phyloP scores from a whole-genome alignment of 2,329 filamentous ascomycete species.

The Penicillium sp. region DNA sequence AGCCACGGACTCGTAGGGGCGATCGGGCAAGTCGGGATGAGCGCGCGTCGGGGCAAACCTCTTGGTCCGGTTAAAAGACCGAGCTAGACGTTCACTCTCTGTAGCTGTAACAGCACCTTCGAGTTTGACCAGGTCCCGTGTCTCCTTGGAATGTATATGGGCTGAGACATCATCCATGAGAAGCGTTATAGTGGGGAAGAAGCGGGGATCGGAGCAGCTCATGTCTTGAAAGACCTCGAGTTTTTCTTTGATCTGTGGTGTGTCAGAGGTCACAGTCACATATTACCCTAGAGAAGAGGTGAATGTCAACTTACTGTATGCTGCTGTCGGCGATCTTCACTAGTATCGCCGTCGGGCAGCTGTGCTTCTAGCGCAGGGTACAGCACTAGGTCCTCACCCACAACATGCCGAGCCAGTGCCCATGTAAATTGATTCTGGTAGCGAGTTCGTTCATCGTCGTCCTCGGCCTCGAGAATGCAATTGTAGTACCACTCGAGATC shows the following conservation, averaged over 20 bases:
- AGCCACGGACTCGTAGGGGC: constrained; percentile 53
- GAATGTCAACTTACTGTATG: constrained; percentile 32
- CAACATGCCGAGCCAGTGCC: constrained; percentile 50
- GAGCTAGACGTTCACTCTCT: constrained; percentile 38
- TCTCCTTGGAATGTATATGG: constrained; percentile 52
- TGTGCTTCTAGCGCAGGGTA: constrained; percentile 53
- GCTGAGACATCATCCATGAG: constrained; percentile 43
- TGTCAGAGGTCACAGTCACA: neutral
- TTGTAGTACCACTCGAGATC: constrained; percentile 43
- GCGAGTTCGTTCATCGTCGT: constrained; percentile 42
- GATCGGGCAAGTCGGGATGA: constrained; percentile 50
- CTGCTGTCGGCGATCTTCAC: constrained; percentile 48
- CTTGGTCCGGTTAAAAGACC: constrained; percentile 50
- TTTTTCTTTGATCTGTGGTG: constrained; percentile 47
- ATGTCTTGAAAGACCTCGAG: constrained; percentile 50
- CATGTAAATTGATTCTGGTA: constrained; percentile 51
- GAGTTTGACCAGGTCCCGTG: constrained; percentile 46
- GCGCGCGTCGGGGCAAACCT: constrained; percentile 49
- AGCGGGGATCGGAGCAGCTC: constrained; percentile 38
- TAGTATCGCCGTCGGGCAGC: constrained; percentile 46
- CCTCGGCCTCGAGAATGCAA: constrained; percentile 39
- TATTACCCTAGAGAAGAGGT: neutral
- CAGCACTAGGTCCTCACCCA: constrained; percentile 51
- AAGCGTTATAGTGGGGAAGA: constrained; percentile 41
- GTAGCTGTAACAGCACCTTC: constrained; percentile 40